Evolutionary conservation across 208 protist species (phyloP), one percentile per base, ranked within the genome.

Genomic region (Herpetomonas samuelpessoai): DNA sequence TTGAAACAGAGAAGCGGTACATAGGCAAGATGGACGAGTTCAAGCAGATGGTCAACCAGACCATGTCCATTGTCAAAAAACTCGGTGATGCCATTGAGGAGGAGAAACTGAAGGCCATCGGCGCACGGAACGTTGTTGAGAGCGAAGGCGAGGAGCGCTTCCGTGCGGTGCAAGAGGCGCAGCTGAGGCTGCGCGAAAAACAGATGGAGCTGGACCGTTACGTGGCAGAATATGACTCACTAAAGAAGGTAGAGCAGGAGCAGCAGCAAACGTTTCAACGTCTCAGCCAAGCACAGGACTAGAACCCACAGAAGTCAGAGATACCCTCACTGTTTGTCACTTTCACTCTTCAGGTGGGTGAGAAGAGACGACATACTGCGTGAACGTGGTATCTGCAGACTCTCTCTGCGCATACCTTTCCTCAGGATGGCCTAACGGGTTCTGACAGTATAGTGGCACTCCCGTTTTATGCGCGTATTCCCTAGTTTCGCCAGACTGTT

Each of bases 141-240:
- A 88, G 87, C 55, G 90, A 96, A 65, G 74, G 75, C 9, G 90
- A 96, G 72, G 83, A 91, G 52, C 79, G 90, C 7, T 79, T 74
- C 29, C 81, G 87, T 35, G 74, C 73, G 1, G 60, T 88, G 53
- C 83, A 85, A 57, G 90, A 96, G 72, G 85, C 83, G 9, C 82
- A 92, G 59, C 71, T 96, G 21, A 81, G 85, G 14, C 66, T 96
- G 18, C 84, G 83, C 4, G 90, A 96, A 58, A 93, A 94, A 64
- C 84, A 92, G 60, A 87, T 85, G 55, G 86, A 96, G 73, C 66
- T 94, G 21, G 90, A 96, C 65, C 81, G 90, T n/a, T 90, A 96
- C 73, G 64, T 88, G 6, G 79, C 84, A 2, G 86, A 96, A 68
- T 93, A 96, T 67, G 78, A 92, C 24, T 92, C 86, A 0, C 78